These are phyloP conservation scores for Neonectria coccinea DNA, from an alignment of 2,329 filamentous ascomycete species.

Conservation along the genomic window DNA sequence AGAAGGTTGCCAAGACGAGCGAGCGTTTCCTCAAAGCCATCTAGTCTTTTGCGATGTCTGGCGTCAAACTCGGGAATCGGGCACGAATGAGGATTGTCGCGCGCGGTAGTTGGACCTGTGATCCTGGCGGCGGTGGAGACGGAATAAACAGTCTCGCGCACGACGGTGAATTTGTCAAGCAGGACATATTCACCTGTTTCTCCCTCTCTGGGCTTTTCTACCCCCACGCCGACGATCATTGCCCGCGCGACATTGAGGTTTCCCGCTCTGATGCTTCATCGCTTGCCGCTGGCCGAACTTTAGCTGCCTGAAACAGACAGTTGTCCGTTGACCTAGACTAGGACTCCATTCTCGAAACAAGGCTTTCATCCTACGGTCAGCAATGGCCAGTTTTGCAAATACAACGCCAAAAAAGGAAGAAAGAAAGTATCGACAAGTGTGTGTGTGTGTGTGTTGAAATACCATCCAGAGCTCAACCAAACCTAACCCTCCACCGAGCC, in stretches of 20 bases:
- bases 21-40: not conserved
- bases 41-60: not conserved
- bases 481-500: not conserved
- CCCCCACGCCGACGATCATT: slow-evolving; percentile 10
- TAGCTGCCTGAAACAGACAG: not conserved
- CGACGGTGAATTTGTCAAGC: slow-evolving; percentile 13
- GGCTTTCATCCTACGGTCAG: not conserved
- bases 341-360: not conserved
- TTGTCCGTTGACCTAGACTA: not conserved
- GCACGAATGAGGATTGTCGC: not conserved
- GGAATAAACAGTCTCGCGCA: not conserved
- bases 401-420: not conserved
- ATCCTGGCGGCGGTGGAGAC: not conserved
- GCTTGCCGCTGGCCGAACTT: not conserved
- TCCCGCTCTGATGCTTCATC: not conserved
- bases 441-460: not conserved
- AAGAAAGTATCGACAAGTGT: not conserved
- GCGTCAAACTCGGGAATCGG: not conserved
- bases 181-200: slow-evolving; percentile 15
- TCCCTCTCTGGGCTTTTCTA: not conserved
- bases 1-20: not conserved
- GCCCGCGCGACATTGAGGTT: slow-evolving; percentile 11
- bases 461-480: not conserved
- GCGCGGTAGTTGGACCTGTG: not conserved
- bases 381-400: not conserved